Base-by-base conservation (phyloP, 768 basidiomycete species). In the Tulasnella sp. region DNA sequence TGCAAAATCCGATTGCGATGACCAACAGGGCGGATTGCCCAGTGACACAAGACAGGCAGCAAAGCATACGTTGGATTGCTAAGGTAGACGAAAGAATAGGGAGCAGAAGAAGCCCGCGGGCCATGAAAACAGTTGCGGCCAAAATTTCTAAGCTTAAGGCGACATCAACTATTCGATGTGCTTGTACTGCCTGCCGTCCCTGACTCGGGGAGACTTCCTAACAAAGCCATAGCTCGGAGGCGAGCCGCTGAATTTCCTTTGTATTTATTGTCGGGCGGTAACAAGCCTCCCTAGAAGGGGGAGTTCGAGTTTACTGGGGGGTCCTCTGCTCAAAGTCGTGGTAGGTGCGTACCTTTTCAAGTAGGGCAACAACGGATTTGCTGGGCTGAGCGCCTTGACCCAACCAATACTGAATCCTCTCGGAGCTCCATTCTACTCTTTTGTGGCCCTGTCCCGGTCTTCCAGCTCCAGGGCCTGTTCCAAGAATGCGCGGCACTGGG, bases 321-420 rank as follows among this genome's bases (percentile, higher is more conserved):
- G 70, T 70, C 5, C 20, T 35, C 70, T 23, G 32, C 40, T 16
- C 5, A 26, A 32, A 70, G 32, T n/a, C 23, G 40, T 0, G 40
- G 1, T 35, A n/a, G 70, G 37, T 67, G 87, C 92, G 82, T 81
- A 95, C 97, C 87, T 91, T 86, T 82, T 92, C 90, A 82, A 99
- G 84, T 80, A 98, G 82, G 81, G 88, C 91, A 55, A 91, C 89
- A 5, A 93, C 94, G 7, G 91, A 87, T 82, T 91, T 90, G 69
- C 90, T 92, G 0, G 97, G 97, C 79, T 88, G 84, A 44, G 97
- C 97, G 0, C 96, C 96, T 23, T 92, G 89, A 44, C 88, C 88
- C 51, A 98, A 84, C 97, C 97, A 99, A 82, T 93, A 95, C 78
- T 88, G 88, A 83, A 99, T 94, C 83, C 97, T 90, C 81, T 93